Base-by-base conservation (phyloP, 805 yeast genomes). In the Metschnikowia colocasiae region DNA sequence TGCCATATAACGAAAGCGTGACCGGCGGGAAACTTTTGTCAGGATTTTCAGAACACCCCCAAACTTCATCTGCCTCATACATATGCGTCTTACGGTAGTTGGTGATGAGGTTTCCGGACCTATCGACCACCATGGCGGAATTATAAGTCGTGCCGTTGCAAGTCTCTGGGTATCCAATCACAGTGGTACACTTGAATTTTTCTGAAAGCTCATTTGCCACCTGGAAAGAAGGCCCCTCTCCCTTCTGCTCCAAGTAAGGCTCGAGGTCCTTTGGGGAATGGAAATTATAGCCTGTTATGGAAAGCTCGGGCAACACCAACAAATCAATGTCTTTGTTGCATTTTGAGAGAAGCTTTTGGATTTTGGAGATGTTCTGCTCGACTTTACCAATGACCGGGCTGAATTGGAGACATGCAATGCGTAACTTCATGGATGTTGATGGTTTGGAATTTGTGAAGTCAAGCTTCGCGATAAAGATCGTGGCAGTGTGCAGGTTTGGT, bases 211-310 rank as follows among this genome's bases (percentile, higher is more conserved):
- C 68, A 36, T 63, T 62, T 0, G 90, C 96, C 67, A 89, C 76
- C 8, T 68, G 61, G 19, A 75, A 70, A 1, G 85, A 68, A 2
- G 73, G 74, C 0, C 85, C 83, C 0, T 66, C 64, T 1, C 62
- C 56, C 0, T 69, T n/a, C 12, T 44, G 47, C 51, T 86, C 91
- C 23, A 85, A 60, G 55, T 63, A 83, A 2, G 92, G 91, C 41
- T 57, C 62, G 18, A 84, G 81, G 32, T 74, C 79, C 2, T 39
- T 15, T 0, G 57, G 60, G 22, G 68, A 62, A 25, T 63, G 60
- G 65, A 84, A 91, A 58, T 83, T 85, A 62, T 90, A 90, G 0
- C 97, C 96, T 0, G 95, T 85, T 10, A 91, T 66, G 0, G 95
- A 89, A 42, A 90, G 65, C 58, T 90, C 97, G 0, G 97, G 96